Percentiles rank a stretch among this genome's conserved stretches.
Evolutionary conservation across 169 alveolate species (phyloP).

Genomic region (Plasmodium adleri): DNA sequence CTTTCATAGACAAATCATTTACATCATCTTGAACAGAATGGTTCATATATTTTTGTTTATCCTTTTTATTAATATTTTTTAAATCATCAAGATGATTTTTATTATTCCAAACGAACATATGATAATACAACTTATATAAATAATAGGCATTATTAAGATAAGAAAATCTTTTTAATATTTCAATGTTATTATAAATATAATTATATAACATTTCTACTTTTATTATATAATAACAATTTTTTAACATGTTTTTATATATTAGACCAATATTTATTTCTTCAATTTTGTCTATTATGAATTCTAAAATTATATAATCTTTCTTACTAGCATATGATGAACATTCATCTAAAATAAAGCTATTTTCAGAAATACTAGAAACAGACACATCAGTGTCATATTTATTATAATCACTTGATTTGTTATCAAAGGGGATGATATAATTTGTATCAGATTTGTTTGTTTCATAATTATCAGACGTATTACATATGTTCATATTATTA

Average conservation of each 20-base stretch:
- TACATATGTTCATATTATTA: not conserved
- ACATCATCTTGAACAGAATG: too few relatives aligned
- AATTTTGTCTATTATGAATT: conserved; percentile 51
- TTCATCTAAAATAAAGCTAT: conserved; percentile 44
- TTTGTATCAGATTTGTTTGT: too few relatives aligned
- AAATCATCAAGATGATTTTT: not conserved
- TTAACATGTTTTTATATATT: conserved; percentile 34
- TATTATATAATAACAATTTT: conserved; percentile 71
- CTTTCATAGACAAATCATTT: not conserved
- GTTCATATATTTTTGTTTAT: not conserved
- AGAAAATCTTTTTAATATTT: conserved; percentile 32
- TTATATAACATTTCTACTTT: conserved; percentile 69
- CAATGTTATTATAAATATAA: conserved; percentile 51
- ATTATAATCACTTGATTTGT: conserved; percentile 5
- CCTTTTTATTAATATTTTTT: not conserved
- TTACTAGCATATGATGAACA: conserved; percentile 21
- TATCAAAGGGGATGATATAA: not conserved
- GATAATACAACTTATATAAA: conserved; percentile 60
- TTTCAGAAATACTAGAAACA: conserved; percentile 17
- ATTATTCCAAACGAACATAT: conserved; percentile 57
- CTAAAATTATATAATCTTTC: conserved; percentile 34
- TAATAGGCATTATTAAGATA: conserved; percentile 51
- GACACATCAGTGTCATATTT: conserved; percentile 13
- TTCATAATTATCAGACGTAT: not conserved
- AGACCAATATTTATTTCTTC: conserved; percentile 45